phyloP scores from a whole-genome alignment of 148 eudicot species.

The Camellia japonica region DNA sequence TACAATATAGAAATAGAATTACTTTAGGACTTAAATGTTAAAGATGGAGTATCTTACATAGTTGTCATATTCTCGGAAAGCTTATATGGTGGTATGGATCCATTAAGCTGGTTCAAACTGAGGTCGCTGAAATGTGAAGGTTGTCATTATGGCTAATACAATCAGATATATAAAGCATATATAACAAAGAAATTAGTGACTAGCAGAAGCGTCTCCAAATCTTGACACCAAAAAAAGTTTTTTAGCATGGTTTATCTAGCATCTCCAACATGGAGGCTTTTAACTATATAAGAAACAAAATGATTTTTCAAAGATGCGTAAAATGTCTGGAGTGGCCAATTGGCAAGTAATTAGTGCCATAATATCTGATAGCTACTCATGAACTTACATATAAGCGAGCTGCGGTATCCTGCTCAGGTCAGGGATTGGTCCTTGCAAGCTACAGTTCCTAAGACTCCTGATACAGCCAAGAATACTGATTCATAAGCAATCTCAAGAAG shows the following conservation, averaged over 20 bases:
- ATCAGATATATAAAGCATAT: neutral
- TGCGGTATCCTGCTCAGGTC: conserved; percentile 55
- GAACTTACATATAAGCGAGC: conserved; percentile 66
- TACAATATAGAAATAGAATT: neutral
- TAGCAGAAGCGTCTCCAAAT: neutral
- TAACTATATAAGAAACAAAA: neutral
- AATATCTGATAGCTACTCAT: conserved; percentile 1
- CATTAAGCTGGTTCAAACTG: conserved; percentile 66
- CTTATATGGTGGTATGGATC: conserved; percentile 51
- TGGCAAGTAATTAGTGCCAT: neutral
- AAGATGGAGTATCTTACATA: conserved; percentile 41
- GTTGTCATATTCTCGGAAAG: conserved; percentile 60
- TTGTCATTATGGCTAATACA: conserved; percentile 2
- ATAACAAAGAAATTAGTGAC: neutral
- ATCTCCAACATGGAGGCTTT: neutral
- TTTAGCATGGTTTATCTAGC: neutral
- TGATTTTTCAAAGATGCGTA: neutral
- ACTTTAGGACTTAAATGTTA: too few relatives aligned
- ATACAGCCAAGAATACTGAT: conserved; percentile 16
- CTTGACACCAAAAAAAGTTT: neutral
- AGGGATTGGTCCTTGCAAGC: conserved; percentile 68
- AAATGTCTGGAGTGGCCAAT: neutral
- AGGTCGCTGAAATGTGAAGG: conserved; percentile 52
- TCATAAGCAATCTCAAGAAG: neutral
- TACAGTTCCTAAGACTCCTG: conserved; percentile 91